Conservation (phyloP, 495 filamentous ascomycete species). For the Aspergillus egyptiacus region DNA sequence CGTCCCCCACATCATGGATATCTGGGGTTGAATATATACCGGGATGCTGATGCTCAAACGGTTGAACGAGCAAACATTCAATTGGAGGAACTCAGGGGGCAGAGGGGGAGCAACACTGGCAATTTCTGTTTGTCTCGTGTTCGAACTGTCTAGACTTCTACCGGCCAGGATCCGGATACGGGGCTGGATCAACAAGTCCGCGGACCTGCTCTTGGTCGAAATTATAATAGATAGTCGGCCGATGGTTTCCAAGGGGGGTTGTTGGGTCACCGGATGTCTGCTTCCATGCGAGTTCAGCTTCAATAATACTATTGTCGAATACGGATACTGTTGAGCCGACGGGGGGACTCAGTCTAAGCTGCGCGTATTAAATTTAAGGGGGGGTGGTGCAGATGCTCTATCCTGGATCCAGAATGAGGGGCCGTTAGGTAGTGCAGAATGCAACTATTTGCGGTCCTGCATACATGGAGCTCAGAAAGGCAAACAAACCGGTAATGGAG, state of each 20-base stretch:
- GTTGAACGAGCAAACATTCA: neutral
- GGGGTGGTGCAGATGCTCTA: neutral
- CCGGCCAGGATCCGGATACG: neutral
- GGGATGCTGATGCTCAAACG: neutral
- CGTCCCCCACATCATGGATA: constrained; percentile 8
- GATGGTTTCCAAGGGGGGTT: neutral
- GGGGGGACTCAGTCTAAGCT: too few species aligned
- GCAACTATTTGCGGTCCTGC: constrained; percentile 3
- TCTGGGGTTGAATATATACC: constrained; percentile 7
- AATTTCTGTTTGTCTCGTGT: constrained; percentile 4
- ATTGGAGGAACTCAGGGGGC: constrained; percentile 4
- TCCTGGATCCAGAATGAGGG: too few species aligned
- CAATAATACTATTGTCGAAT: too few species aligned
- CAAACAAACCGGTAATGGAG: neutral
- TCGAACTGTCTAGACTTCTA: constrained; percentile 1
- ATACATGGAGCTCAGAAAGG: neutral
- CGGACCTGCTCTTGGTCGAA: neutral
- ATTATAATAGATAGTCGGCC: constrained; percentile 5
- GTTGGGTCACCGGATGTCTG: neutral
- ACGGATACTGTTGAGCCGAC: too few species aligned
- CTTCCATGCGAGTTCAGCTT: neutral
- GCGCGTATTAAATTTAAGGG: too few species aligned
- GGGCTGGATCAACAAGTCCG: neutral
- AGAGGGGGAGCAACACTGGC: too few species aligned
- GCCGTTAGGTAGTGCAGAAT: too few species aligned